Evolutionary conservation across 495 filamentous ascomycete species (phyloP).

Genomic region (Viridothelium virens): DNA sequence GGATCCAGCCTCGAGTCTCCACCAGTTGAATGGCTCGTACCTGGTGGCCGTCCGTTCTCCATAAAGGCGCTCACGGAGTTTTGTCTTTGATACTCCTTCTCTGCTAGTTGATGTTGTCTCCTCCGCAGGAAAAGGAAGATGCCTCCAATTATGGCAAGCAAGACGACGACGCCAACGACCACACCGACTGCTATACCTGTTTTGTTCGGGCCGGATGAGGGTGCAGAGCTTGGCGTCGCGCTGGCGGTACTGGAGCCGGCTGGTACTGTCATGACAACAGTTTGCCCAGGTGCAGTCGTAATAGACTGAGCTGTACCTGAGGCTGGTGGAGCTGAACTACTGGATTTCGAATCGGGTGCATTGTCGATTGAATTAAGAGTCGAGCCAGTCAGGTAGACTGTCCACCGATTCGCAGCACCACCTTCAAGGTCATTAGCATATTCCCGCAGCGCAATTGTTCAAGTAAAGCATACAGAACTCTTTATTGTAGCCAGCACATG

Average conservation of each 20-base stretch:
- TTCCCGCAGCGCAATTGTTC: neutral
- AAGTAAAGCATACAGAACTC: conserved; percentile 50
- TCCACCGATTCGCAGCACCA: conserved; percentile 42
- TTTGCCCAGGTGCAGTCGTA: conserved; percentile 14
- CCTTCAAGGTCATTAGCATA: conserved; percentile 35
- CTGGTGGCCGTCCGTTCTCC: conserved; percentile 45
- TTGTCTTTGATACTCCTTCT: conserved; percentile 73
- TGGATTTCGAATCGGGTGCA: conserved; percentile 15
- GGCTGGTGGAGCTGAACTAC: conserved; percentile 21
- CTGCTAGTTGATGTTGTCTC: conserved; percentile 61
- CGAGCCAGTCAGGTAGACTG: conserved; percentile 47
- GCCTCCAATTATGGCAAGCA: conserved; percentile 58
- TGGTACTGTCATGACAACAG: conserved; percentile 23
- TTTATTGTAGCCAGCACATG: conserved; percentile 48
- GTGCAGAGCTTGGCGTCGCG: conserved; percentile 13
- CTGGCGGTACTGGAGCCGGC: conserved; percentile 18
- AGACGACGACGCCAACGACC: conserved; percentile 71
- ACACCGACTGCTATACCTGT: conserved; percentile 82
- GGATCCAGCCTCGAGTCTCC: conserved; percentile 83
- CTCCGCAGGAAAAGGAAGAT: conserved; percentile 69
- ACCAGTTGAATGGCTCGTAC: conserved; percentile 52
- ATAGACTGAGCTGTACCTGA: conserved; percentile 21
- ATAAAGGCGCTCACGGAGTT: conserved; percentile 61
- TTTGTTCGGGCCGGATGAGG: conserved; percentile 43
- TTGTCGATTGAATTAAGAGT: conserved; percentile 24